Base-by-base conservation (phyloP, 352 stramenopile species). In the Saprolegnia diclina region DNA sequence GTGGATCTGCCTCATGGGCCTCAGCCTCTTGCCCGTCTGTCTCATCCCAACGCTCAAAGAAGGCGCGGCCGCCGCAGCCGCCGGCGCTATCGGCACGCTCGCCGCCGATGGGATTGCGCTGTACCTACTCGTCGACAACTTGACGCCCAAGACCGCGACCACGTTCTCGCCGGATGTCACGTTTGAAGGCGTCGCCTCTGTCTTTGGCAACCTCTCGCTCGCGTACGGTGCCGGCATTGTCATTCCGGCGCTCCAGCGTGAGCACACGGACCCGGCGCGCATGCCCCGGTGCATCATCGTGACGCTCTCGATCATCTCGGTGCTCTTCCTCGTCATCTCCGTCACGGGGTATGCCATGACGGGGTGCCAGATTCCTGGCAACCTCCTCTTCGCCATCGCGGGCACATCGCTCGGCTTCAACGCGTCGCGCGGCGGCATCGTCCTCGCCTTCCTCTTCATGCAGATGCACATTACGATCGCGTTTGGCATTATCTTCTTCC, bases 351-450 rank as follows among this genome's bases (percentile, higher is more conserved):
- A 73, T 42, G 50, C 52, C 26, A 48, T 65, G 9, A 40, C 65
- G 11, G 67, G 67, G 18, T 73, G 67, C 52, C 67, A 73, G 40
- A 73, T 73, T 57, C 64, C 67, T 13, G 67, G 67, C 48, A 73
- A 77, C 72, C 57, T 65, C 29, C 57, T 65, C 37, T 65, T 65
- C 59, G 57, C 57, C 24, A 56, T 65, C 18, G 62, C 62, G 2
- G 62, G 62, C 2, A 29, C 44, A 14, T 42, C 22, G 19, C 18
- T 68, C 16, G 46, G 46, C 62, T 64, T 68, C 11, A 42, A 40
- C 16, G 13, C 62, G 11, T 64, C 64, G 61, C 72, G 5, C 65
- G 69, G 21, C n/a, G 54, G 56, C 24, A 55, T 75, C 45, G 71
- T 77, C 18, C 65, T 77, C 29, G 71, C 73, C 18, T 77, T 65